A percentile compares a stretch with the other conserved stretches of the same genome.
These are phyloP conservation scores for Mikania micrantha DNA, from an alignment of 129 eudicot genomes.

Conservation along the genomic window DNA sequence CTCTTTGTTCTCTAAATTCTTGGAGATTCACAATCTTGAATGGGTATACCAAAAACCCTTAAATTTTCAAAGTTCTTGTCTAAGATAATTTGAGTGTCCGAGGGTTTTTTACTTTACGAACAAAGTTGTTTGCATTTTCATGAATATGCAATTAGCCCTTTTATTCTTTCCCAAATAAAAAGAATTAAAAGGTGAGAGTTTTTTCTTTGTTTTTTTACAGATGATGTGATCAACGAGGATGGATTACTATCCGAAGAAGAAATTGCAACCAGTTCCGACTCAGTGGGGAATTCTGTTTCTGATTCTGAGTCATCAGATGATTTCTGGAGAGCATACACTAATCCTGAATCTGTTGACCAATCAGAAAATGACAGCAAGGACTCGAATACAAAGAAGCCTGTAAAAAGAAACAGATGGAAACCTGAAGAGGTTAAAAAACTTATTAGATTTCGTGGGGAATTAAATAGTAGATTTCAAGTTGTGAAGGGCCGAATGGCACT, in stretches of 20 bases:
- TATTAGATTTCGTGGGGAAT: constrained; percentile 63
- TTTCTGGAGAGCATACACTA: constrained; percentile 51
- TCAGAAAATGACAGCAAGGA: constrained; percentile 17
- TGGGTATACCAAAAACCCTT: neutral
- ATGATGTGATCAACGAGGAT: constrained; percentile 25
- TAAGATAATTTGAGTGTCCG: neutral
- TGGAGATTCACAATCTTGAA: neutral
- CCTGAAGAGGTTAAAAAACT: constrained; percentile 79
- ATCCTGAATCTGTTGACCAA: constrained; percentile 16
- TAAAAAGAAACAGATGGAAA: constrained; percentile 82
- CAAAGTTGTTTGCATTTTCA: too few species aligned
- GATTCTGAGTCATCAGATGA: constrained; percentile 39
- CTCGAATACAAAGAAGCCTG: constrained; percentile 34
- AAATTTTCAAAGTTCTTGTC: neutral
- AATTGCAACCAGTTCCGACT: constrained; percentile 26
- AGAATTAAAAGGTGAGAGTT: too few species aligned
- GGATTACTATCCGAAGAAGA: constrained; percentile 45
- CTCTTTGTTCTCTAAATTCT: too few species aligned
- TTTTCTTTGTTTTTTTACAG: constrained; percentile 26
- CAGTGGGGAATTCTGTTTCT: constrained; percentile 12
- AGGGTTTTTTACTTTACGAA: neutral
- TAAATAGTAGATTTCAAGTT: constrained; percentile 77
- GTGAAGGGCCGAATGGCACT: constrained; percentile 95
- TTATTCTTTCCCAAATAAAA: too few species aligned
- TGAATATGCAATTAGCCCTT: too few species aligned